Base-by-base conservation (phyloP, 2,329 filamentous ascomycete genomes). In the Polytolypa hystricis region DNA sequence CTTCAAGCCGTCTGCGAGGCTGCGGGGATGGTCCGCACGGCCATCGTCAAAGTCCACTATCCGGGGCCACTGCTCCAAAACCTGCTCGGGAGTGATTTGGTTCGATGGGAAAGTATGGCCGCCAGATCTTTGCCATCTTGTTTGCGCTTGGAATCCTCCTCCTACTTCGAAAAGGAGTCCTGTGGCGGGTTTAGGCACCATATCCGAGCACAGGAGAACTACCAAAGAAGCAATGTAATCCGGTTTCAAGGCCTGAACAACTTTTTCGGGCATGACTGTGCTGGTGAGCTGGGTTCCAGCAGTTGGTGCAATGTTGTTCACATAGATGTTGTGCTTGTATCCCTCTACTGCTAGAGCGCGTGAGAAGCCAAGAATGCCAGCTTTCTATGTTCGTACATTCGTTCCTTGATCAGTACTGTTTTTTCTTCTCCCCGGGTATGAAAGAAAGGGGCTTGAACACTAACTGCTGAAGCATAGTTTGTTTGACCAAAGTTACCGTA, bases 401-500 rank as follows among this genome's bases (percentile, higher is more conserved):
- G n/a, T n/a, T n/a, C n/a, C n/a, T n/a, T n/a, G n/a, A 36, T 42
- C 31, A 47, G 38, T 36, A 14, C 10, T 12, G 2, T n/a, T 91
- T 91, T n/a, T n/a, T n/a, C n/a, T n/a, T n/a, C n/a, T n/a, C n/a
- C n/a, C n/a, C 78, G 83, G 47, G 17, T 25, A 14, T 19, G 15
- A n/a, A 35, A 41, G 30, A 47, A 38, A 35, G 14, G 10, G n/a
- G 2, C 5, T 27, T 28, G 44, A 58, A 47, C 26, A 71, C 78
- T 67, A 73, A 83, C 79, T 40, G 84, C 84, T 41, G 89, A 84
- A 44, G 91, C 75, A 62, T 98, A 98, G 73, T 98, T 98, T 53
- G 89, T 84, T 66, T 98, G 91, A 45, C 91, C 91, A 59, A 98
- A 98, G 74, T 95, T 98, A 51, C 91, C 91, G 60, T 98, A 98